phyloP scores from a whole-genome alignment of 2,329 filamentous ascomycete species.

The Colletotrichum brevisporum region DNA sequence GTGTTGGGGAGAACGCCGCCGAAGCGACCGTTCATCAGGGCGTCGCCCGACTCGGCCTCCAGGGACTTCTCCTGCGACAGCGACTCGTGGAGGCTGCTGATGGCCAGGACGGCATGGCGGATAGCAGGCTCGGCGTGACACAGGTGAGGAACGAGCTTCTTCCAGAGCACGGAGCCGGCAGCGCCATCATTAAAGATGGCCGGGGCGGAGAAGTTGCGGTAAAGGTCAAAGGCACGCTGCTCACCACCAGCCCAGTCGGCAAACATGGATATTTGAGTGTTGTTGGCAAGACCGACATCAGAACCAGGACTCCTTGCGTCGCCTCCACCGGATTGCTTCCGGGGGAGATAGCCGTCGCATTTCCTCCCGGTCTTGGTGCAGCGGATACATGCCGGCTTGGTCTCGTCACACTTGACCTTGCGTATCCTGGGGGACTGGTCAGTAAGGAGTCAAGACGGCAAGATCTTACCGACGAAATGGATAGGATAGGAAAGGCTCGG shows the following conservation, averaged over 20 bases:
- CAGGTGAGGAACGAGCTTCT: constrained; percentile 60
- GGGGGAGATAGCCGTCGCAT: constrained; percentile 67
- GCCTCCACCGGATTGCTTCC: constrained; percentile 41
- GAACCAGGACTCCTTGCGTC: constrained; percentile 31
- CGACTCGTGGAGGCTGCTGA: constrained; percentile 62
- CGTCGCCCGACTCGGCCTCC: neutral
- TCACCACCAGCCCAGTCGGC: constrained; percentile 35
- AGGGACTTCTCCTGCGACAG: constrained; percentile 32
- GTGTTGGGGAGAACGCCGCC: constrained; percentile 10
- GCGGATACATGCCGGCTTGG: constrained; percentile 65
- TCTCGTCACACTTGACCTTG: constrained; percentile 71
- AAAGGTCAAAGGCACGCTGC: constrained; percentile 50
- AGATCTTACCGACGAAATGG: neutral
- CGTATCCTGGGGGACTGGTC: constrained; percentile 57
- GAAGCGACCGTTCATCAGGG: neutral
- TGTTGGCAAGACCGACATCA: constrained; percentile 37
- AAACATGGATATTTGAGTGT: constrained; percentile 8
- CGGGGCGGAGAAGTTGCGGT: constrained; percentile 53
- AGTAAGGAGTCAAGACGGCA: neutral
- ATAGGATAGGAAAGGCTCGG: constrained; percentile 5
- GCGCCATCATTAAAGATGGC: constrained; percentile 56
- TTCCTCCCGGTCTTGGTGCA: constrained; percentile 69
- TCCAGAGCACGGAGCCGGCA: constrained; percentile 60
- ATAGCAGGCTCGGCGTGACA: constrained; percentile 61
- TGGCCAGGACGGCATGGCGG: constrained; percentile 63